These are phyloP conservation scores for Eutrema japonicum DNA, from an alignment of 345 rosid species.

Conservation along the genomic window DNA sequence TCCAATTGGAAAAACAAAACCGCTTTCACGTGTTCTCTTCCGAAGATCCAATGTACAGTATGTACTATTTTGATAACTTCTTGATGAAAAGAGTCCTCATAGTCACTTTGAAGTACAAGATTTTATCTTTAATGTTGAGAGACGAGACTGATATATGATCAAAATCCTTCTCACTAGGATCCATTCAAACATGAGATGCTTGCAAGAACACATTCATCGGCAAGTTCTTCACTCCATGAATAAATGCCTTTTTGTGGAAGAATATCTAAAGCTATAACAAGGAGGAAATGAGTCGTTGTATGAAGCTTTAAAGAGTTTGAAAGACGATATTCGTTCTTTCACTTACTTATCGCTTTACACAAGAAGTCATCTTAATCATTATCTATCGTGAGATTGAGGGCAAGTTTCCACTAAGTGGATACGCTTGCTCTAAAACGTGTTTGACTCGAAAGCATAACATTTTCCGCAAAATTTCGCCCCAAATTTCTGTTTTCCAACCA, in stretches of 20 bases:
- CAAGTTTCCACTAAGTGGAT: too few species aligned
- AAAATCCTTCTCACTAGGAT: not conserved
- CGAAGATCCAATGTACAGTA: not conserved
- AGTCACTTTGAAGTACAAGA: not conserved
- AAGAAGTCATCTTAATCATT: too few species aligned
- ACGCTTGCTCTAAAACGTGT: too few species aligned
- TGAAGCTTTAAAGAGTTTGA: too few species aligned
- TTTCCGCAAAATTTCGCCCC: too few species aligned
- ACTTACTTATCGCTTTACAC: too few species aligned
- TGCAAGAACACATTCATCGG: not conserved
- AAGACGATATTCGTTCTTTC: too few species aligned
- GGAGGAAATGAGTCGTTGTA: too few species aligned
- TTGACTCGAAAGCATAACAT: too few species aligned
- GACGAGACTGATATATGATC: not conserved
- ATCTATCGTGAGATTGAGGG: too few species aligned
- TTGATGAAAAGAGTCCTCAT: not conserved
- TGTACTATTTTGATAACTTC: not conserved
- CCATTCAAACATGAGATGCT: not conserved
- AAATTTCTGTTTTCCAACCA: not conserved
- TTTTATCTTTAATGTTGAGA: not conserved
- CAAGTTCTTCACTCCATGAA: not conserved
- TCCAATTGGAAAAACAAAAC: not conserved
- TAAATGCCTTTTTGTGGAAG: not conserved
- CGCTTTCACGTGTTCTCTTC: too few species aligned
- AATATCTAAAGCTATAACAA: too few species aligned